A percentile compares a stretch with the other conserved stretches of the same genome.
phyloP scores from a whole-genome alignment of 1,139 yeast species.

The Yamadazyma spencermartinsiae region DNA sequence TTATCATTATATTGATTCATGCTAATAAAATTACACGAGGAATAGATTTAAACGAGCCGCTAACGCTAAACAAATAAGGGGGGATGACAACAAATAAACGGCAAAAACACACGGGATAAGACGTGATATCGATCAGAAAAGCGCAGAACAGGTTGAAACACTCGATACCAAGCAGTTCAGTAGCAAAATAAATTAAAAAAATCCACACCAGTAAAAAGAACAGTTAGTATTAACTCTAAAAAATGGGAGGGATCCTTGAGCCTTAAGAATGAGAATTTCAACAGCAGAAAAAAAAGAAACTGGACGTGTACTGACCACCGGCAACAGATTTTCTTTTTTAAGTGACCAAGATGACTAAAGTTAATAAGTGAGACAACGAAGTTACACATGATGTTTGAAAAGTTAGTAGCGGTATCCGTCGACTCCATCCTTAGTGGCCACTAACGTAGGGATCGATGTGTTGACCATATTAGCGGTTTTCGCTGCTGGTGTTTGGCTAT shows the following conservation, averaged over 20 bases:
- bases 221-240: too few relatives aligned
- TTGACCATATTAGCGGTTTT: too few relatives aligned
- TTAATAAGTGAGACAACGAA: neutral
- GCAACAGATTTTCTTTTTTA: too few relatives aligned
- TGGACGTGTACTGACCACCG: neutral
- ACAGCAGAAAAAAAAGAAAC: neutral
- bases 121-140: too few relatives aligned
- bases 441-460: neutral
- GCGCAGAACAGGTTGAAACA: too few relatives aligned
- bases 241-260: neutral
- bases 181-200: too few relatives aligned
- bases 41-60: neutral
- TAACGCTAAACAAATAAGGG: neutral
- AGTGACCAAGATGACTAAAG: neutral
- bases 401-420: too few relatives aligned
- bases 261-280: neutral
- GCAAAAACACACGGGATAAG: neutral
- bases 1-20: conserved; percentile 6
- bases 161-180: too few relatives aligned
- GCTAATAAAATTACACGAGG: neutral
- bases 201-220: too few relatives aligned
- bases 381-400: too few relatives aligned
- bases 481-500: neutral
- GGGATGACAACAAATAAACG: neutral
- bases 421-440: neutral